Evolutionary conservation across 495 filamentous ascomycete species (phyloP).

Genomic region (Viridothelium virens): DNA sequence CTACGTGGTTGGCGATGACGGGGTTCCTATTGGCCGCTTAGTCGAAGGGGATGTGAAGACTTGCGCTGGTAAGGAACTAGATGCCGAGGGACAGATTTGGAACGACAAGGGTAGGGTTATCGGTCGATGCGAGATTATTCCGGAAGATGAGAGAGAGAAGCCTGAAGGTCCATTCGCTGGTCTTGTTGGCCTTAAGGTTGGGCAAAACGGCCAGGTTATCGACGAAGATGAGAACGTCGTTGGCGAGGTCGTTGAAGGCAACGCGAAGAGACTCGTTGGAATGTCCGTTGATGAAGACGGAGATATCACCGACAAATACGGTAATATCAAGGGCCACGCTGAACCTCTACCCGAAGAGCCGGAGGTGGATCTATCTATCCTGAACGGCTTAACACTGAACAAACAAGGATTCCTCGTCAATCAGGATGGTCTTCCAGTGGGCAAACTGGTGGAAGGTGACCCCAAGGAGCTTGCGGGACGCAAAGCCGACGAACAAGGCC

Average conservation of each 20-base stretch:
- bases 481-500: conserved; percentile 62
- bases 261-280: conserved; percentile 65
- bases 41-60: conserved; percentile 60
- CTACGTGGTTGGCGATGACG: conserved; percentile 64
- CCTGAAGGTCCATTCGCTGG: conserved; percentile 67
- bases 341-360: conserved; percentile 48
- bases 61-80: conserved; percentile 59
- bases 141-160: conserved; percentile 61
- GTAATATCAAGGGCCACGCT: conserved; percentile 58
- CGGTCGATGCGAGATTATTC: conserved; percentile 65
- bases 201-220: conserved; percentile 60
- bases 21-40: conserved; percentile 61
- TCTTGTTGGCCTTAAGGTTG: conserved; percentile 61
- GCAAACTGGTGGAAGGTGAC: conserved; percentile 60
- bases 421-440: conserved; percentile 59
- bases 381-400: conserved; percentile 67
- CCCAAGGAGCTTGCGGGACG: conserved; percentile 61
- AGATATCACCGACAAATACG: conserved; percentile 71
- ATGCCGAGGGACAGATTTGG: conserved; percentile 68
- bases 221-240: conserved; percentile 61
- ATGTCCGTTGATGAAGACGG: conserved; percentile 74
- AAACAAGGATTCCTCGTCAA: conserved; percentile 73
- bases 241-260: conserved; percentile 68
- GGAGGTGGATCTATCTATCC: conserved; percentile 49
- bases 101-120: conserved; percentile 64